phyloP scores from a whole-genome alignment of 208 protist species.

The Jaenimonas drosophilae region DNA sequence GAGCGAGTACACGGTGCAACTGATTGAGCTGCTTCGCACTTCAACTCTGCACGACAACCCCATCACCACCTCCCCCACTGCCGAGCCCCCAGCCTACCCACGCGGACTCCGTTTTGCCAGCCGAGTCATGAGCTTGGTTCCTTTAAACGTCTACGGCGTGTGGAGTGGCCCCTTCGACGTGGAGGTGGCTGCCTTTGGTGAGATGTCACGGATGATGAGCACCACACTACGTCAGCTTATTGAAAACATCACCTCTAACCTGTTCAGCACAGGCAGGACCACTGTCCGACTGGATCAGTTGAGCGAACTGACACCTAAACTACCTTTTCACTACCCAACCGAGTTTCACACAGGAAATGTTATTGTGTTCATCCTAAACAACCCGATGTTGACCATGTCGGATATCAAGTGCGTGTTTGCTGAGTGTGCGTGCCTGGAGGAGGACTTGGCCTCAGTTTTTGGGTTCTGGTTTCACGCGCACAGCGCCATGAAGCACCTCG shows the following conservation, averaged over 20 bases:
- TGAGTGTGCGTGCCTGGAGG: conserved; percentile 11
- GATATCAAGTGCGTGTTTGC: conserved; percentile 19
- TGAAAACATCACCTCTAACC: conserved; percentile 12
- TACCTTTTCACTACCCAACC: conserved; percentile 25
- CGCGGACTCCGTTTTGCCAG: conserved; percentile 18
- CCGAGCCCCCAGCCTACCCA: conserved; percentile 2
- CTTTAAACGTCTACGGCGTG: conserved; percentile 13
- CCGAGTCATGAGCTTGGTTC: conserved; percentile 29
- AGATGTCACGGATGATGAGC: conserved; percentile 20
- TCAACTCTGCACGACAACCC: conserved; percentile 9
- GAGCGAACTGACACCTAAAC: conserved; percentile 8
- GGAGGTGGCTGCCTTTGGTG: conserved; percentile 30
- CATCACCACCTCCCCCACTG: conserved; percentile 11
- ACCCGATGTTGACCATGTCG: conserved; percentile 10
- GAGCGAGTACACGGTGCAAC: conserved; percentile 32
- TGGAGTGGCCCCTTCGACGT: conserved; percentile 29
- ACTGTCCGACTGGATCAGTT: conserved; percentile 10
- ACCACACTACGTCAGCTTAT: conserved; percentile 20
- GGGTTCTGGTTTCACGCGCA: conserved; percentile 31
- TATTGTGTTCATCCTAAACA: conserved; percentile 25
- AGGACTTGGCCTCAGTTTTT: conserved; percentile 18
- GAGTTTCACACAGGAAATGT: conserved; percentile 28
- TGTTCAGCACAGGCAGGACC: conserved; percentile 13
- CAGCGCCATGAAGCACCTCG: too few species aligned
- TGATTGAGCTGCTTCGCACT: conserved; percentile 36